Percentiles rank a stretch among this genome's conserved stretches.
Conservation (phyloP, 345 rosid species). For the Acer campestre region DNA sequence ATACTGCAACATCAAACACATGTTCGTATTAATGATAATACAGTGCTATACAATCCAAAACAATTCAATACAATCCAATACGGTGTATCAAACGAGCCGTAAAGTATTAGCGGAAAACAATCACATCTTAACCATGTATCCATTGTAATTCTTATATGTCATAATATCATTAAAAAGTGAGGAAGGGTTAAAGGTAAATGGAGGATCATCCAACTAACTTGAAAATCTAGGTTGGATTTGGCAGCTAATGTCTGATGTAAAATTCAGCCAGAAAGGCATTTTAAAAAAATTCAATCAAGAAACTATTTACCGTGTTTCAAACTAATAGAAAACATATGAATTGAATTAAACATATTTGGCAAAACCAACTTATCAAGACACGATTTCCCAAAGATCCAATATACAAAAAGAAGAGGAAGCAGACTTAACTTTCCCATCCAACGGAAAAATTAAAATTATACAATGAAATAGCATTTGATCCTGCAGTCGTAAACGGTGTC, state of each 20-base stretch:
- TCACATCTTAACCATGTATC: no score
- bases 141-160: no score
- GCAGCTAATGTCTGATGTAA: neutral
- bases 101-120: no score
- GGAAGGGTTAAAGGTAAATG: no score
- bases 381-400: constrained; percentile 29
- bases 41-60: no score
- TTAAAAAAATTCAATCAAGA: neutral
- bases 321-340: constrained; percentile 23
- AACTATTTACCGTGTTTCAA: constrained; percentile 10
- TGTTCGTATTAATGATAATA: no score
- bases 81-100: no score
- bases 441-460: constrained; percentile 31
- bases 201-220: neutral
- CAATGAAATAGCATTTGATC: constrained; percentile 18
- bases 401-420: constrained; percentile 27
- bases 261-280: neutral
- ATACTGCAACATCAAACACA: no score
- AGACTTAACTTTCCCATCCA: constrained; percentile 30
- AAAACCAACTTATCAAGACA: constrained; percentile 19
- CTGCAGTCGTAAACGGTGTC: neutral
- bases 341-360: constrained; percentile 30
- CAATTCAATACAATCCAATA: no score
- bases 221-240: neutral
- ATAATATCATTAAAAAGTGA: no score